Evolutionary conservation across 768 basidiomycete genomes (phyloP), one percentile per base, ranked within the genome.

Genomic region (Auriculariales sp.): DNA sequence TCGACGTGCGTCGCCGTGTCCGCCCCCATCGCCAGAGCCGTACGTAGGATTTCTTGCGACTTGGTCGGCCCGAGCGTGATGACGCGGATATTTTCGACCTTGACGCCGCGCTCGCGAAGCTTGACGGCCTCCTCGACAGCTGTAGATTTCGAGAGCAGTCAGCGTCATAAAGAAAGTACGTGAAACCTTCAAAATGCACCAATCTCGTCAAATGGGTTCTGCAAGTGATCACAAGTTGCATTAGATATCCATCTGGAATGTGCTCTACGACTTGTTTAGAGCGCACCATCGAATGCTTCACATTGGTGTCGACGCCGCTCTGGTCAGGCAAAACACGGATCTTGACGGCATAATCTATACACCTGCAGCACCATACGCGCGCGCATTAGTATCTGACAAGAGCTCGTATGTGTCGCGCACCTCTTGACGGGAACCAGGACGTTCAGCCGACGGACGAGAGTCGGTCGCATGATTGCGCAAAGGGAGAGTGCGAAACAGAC

Each of bases 131-230:
- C 95, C 68, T 99, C 95, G 49, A 99, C 85, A 49, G 94, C 94
- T 93, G 61, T 25, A 48, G 19, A n/a, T n/a, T n/a, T n/a, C n/a
- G n/a, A 45, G 48, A 29, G 47, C 48, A 47, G 19, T 24, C 33
- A 17, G 24, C 31, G 11, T 12, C n/a, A 28, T 28, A 4, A 49
- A 46, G 30, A 32, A 4, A 52, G 53, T n/a, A n/a, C 17, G 15
- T 19, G n/a, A n/a, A 33, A 4, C 14, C 10, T 33, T 34, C 12
- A 27, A 31, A 25, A 35, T 32, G 6, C 53, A 92, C 92, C 94
- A 61, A 98, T 98, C 69, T 99, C 95, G 63, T 98, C 94, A 59
- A 97, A 98, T 0, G 95, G 94, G 66, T 98, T 98, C 93, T 97
- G 58, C 4, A 24, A 22, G 24, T 9, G 7, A 15, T 0, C 32